Percentiles rank a stretch among this genome's conserved stretches.
phyloP scores from a whole-genome alignment of 495 filamentous ascomycete genomes.

The Penicillium chermesinum region DNA sequence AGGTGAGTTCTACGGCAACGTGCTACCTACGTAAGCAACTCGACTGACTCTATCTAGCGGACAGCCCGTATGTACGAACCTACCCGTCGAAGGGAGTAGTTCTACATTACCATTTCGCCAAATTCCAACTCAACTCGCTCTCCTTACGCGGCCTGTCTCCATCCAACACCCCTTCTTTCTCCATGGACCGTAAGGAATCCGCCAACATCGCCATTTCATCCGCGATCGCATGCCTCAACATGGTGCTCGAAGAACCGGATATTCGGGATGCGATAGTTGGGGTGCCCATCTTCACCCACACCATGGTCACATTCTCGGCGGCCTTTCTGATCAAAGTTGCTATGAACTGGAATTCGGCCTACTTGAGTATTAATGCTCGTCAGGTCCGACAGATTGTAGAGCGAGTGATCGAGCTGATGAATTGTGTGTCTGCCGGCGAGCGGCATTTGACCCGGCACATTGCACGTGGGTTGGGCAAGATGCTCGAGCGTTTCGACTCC shows the following conservation, averaged over 20 bases:
- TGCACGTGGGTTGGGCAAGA: slow-evolving; percentile 49
- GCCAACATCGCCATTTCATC: slow-evolving; percentile 54
- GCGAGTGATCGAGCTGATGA: slow-evolving; percentile 47
- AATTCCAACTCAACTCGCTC: slow-evolving; percentile 56
- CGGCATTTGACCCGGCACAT: slow-evolving; percentile 51
- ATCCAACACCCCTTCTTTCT: slow-evolving; percentile 46
- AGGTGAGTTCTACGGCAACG: slow-evolving; percentile 30
- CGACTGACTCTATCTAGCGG: slow-evolving; percentile 24
- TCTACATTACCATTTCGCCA: slow-evolving; percentile 58
- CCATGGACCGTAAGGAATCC: slow-evolving; percentile 49
- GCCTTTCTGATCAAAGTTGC: slow-evolving; percentile 54
- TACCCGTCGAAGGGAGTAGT: slow-evolving; percentile 56
- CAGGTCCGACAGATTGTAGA: slow-evolving; percentile 46
- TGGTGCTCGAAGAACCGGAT: slow-evolving; percentile 52
- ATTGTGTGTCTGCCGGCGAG: slow-evolving; percentile 48
- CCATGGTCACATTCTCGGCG: slow-evolving; percentile 59
- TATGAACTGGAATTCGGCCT: slow-evolving; percentile 50
- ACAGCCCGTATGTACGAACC: slow-evolving; percentile 49
- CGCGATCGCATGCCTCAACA: slow-evolving; percentile 50
- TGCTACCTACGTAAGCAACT: background rate
- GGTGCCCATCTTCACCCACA: slow-evolving; percentile 54
- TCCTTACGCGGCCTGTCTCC: slow-evolving; percentile 50
- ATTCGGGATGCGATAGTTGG: slow-evolving; percentile 56
- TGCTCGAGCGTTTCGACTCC: slow-evolving; percentile 43
- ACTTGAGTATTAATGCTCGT: slow-evolving; percentile 37